Base-by-base conservation (phyloP, 768 basidiomycete genomes). In the Phlebiopsis gigantea region DNA sequence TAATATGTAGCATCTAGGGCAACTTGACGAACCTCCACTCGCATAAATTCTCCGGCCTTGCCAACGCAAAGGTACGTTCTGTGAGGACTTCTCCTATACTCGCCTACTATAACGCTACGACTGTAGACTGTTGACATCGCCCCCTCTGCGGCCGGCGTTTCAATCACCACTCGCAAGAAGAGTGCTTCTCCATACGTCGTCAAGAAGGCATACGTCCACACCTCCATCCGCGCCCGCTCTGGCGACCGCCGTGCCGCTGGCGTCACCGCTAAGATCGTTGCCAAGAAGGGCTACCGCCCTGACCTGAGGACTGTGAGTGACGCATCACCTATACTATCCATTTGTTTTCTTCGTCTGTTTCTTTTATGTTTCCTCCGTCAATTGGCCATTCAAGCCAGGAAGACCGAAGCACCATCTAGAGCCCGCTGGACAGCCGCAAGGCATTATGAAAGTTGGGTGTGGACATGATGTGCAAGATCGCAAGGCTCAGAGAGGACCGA, bases 1-100 rank as follows among this genome's bases (percentile, higher is more conserved):
- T 48, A 6, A 61, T 62, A 53, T 31, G 57, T 47, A 44, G 47
- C 19, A 39, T 56, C 56, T 57, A 92, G 91, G 93, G 90, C 63
- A 93, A 93, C 77, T 83, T 93, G 71, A 77, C 80, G 58, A 93
- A 90, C 77, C 65, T 92, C 63, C 88, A 94, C 78, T 94, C 93
- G n/a, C 79, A 81, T 80, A 96, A 95, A 70, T 93, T 81, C 79
- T 96, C 93, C 58, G 92, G 93, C 57, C 77, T 95, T 58, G 84
- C 88, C 67, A 94, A 95, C 79, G 61, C 77, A 66, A 93, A 88
- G 84, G 89, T 87, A 56, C 58, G 72, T 30, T 22, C 49, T 26
- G n/a, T 25, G 24, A 41, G n/a, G 31, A 8, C 14, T 42, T 26
- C 26, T 14, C 39, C 39, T 29, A 45, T 41, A 46, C 26, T 53